phyloP scores from a whole-genome alignment of 2,329 filamentous ascomycete species.

The Penicillium expansum region DNA sequence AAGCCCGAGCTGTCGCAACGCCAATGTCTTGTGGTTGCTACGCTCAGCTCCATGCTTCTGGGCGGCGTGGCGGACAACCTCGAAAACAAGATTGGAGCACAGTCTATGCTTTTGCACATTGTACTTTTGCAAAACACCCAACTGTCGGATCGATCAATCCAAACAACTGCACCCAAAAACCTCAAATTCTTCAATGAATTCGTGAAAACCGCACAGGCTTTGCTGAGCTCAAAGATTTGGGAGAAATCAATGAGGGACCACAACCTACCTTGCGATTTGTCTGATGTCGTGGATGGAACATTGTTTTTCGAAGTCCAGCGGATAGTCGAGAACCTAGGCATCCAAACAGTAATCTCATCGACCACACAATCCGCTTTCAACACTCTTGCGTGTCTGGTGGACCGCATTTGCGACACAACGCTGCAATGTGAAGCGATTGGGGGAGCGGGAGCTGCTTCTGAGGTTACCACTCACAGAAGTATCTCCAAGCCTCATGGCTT shows the following conservation, averaged over 20 bases:
- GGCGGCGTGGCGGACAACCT: neutral
- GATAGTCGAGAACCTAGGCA: slow-evolving; percentile 1
- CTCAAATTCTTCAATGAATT: slow-evolving; percentile 36
- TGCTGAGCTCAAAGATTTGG: slow-evolving; percentile 42
- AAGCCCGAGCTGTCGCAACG: slow-evolving; percentile 19
- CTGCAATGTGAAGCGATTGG: neutral
- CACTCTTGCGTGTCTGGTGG: slow-evolving; percentile 5
- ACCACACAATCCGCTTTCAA: slow-evolving; percentile 17
- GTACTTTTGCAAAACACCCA: slow-evolving; percentile 20
- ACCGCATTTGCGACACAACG: neutral
- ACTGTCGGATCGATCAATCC: slow-evolving; percentile 18
- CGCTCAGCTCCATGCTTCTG: slow-evolving; percentile 17
- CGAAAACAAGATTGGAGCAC: slow-evolving; percentile 1
- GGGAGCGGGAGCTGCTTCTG: neutral
- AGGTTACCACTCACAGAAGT: neutral
- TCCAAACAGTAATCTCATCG: neutral
- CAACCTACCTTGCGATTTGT: slow-evolving; percentile 45
- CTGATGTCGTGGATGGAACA: slow-evolving; percentile 58
- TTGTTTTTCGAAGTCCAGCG: slow-evolving; percentile 33
- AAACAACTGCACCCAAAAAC: neutral
- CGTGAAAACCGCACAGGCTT: slow-evolving; percentile 33
- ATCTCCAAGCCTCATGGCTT: neutral
- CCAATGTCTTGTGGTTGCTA: slow-evolving; percentile 18
- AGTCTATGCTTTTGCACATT: slow-evolving; percentile 23
- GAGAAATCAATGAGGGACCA: slow-evolving; percentile 23